Percentiles rank a stretch among this genome's conserved stretches.
Evolutionary conservation across 805 yeast genomes (phyloP).

Genomic region (Kuraishia ogatae): DNA sequence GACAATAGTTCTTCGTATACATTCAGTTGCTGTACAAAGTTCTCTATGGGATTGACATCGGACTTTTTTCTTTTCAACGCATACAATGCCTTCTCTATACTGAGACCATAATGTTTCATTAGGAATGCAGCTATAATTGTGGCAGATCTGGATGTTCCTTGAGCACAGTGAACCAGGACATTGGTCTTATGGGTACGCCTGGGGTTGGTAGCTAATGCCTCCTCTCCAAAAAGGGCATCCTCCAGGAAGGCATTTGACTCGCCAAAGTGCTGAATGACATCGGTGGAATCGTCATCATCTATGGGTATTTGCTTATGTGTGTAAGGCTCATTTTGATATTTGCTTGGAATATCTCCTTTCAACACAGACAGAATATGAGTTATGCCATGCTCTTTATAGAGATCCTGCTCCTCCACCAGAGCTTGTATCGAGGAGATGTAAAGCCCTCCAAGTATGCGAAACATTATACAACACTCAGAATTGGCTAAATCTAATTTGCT

Average conservation of each 20-base stretch:
- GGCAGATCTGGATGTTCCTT: slow-evolving; percentile 43
- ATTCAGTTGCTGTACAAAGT: slow-evolving; percentile 64
- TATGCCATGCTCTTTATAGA: slow-evolving; percentile 44
- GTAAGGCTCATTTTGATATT: slow-evolving; percentile 36
- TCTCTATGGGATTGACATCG: slow-evolving; percentile 60
- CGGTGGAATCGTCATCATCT: slow-evolving; percentile 62
- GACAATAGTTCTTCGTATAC: slow-evolving; percentile 40
- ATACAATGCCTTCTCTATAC: slow-evolving; percentile 54
- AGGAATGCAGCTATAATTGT: slow-evolving; percentile 36
- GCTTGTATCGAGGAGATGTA: slow-evolving; percentile 71
- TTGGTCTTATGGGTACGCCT: slow-evolving; percentile 30
- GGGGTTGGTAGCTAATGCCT: slow-evolving; percentile 11
- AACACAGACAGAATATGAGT: slow-evolving; percentile 68
- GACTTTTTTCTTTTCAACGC: slow-evolving; percentile 63
- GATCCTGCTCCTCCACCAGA: slow-evolving; percentile 41
- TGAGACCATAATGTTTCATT: slow-evolving; percentile 46
- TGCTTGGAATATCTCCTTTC: slow-evolving; percentile 51
- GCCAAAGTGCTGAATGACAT: slow-evolving; percentile 56
- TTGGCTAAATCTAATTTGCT: background rate
- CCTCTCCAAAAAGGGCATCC: slow-evolving; percentile 42
- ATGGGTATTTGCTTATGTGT: slow-evolving; percentile 53
- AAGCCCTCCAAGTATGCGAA: slow-evolving; percentile 71
- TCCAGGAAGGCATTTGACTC: slow-evolving; percentile 61
- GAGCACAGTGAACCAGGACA: slow-evolving; percentile 44
- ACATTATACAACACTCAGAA: slow-evolving; percentile 17